These are phyloP conservation scores for Venturiaceae sp. DNA, from an alignment of 2,329 filamentous ascomycete species.

Conservation along the genomic window DNA sequence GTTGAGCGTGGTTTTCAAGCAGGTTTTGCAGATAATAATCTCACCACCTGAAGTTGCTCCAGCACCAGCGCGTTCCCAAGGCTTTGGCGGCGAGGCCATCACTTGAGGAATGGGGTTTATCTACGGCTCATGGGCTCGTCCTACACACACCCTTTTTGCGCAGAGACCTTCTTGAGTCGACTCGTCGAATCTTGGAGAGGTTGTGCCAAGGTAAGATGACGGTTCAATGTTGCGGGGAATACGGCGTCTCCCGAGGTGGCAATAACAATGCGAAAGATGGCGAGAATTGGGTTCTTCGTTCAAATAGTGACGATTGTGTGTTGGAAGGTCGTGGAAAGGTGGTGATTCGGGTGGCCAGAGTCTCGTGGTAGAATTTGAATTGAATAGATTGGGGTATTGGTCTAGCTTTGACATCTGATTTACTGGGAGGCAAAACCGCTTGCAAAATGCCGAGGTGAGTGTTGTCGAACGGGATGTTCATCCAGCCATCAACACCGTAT, in stretches of 20 bases:
- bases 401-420: not conserved
- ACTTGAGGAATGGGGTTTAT: constrained; percentile 16
- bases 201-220: not conserved
- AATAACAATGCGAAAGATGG: not conserved
- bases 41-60: constrained; percentile 20
- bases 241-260: not conserved
- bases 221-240: not conserved
- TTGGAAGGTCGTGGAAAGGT: not conserved
- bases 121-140: constrained; percentile 12
- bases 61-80: constrained; percentile 79
- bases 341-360: not conserved
- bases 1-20: not conserved
- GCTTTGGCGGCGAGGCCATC: constrained; percentile 79
- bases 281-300: not conserved
- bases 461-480: too few species aligned
- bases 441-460: too few species aligned
- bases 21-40: not conserved
- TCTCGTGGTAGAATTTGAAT: not conserved
- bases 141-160: not conserved
- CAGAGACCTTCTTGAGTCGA: not conserved
- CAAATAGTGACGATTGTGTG: not conserved
- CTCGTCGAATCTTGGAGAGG: not conserved
- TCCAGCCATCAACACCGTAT: too few species aligned
- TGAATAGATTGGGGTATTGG: not conserved
- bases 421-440: not conserved